A percentile compares a stretch with the other conserved stretches of the same genome.
These are phyloP conservation scores for Yamadazyma triangularis DNA, from an alignment of 1,139 yeast species.

Conservation along the genomic window DNA sequence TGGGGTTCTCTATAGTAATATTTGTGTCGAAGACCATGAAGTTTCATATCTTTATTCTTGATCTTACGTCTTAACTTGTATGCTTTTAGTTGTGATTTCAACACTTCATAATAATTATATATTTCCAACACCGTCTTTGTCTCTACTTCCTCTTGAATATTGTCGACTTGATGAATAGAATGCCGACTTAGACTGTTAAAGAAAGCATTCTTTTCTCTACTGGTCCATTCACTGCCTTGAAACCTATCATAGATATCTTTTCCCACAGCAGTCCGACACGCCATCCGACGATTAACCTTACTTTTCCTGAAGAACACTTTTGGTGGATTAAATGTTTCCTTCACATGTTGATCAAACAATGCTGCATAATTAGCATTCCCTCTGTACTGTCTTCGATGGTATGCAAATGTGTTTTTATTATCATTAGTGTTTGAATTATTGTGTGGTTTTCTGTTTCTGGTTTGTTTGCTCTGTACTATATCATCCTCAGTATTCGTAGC, in stretches of 20 bases:
- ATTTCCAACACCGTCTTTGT: slow-evolving; percentile 45
- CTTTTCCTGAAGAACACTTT: slow-evolving; percentile 2
- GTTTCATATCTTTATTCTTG: not conserved
- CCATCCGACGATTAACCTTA: not conserved
- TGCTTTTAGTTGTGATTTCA: slow-evolving; percentile 22
- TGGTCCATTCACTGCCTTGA: slow-evolving; percentile 19
- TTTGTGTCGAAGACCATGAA: not conserved
- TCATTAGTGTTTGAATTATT: too few species aligned
- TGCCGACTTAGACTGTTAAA: slow-evolving; percentile 35
- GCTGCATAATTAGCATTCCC: slow-evolving; percentile 20
- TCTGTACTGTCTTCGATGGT: slow-evolving; percentile 11
- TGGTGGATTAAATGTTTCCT: slow-evolving; percentile 11
- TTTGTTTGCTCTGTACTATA: too few species aligned
- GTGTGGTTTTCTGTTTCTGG: too few species aligned
- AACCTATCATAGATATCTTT: slow-evolving; percentile 4
- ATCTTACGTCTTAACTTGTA: slow-evolving; percentile 11
- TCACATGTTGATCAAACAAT: slow-evolving; percentile 19
- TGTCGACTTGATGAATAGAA: slow-evolving; percentile 45
- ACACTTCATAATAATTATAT: slow-evolving; percentile 38
- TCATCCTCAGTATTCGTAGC: too few species aligned
- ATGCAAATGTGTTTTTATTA: too few species aligned
- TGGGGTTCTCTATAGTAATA: slow-evolving; percentile 8
- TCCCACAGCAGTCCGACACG: not conserved
- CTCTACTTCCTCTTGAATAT: slow-evolving; percentile 32
- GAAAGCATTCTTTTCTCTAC: slow-evolving; percentile 18